These are phyloP conservation scores for Cornus kousa DNA, from an alignment of 148 eudicot genomes.

Conservation along the genomic window DNA sequence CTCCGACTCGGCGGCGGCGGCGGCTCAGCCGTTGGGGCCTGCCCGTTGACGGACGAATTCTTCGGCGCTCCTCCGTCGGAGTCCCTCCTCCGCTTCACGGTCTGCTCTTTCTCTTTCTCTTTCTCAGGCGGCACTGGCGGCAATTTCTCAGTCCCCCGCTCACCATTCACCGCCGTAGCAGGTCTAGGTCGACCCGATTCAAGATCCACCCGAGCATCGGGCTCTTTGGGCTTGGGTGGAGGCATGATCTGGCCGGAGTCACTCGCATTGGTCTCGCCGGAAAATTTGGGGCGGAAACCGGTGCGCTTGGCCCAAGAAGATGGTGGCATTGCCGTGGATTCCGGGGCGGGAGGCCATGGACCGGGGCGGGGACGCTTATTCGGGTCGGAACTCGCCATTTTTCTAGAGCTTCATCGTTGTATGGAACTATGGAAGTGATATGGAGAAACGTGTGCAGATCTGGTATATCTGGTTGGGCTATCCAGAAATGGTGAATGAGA, in stretches of 20 bases:
- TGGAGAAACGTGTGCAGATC: neutral
- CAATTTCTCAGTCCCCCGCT: constrained; percentile 17
- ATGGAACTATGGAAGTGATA: too few relatives aligned
- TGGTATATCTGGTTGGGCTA: constrained; percentile 2
- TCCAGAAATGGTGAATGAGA: neutral
- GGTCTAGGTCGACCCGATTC: constrained; percentile 57
- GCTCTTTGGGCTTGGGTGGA: constrained; percentile 30
- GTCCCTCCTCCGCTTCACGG: constrained; percentile 59
- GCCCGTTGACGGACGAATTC: constrained; percentile 30
- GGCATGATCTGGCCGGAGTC: constrained; percentile 54
- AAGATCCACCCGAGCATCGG: constrained; percentile 45
- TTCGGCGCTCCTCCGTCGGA: constrained; percentile 27
- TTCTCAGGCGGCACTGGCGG: constrained; percentile 17
- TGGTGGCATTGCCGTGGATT: constrained; percentile 61
- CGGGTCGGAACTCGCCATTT: constrained; percentile 76
- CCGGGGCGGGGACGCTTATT: constrained; percentile 60
- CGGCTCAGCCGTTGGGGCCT: constrained; percentile 11
- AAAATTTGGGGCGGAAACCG: constrained; percentile 82
- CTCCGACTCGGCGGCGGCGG: constrained; percentile 25
- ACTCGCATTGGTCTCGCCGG: constrained; percentile 72
- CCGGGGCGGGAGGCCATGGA: constrained; percentile 72
- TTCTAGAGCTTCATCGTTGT: neutral
- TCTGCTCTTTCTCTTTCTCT: constrained; percentile 36
- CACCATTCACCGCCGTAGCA: constrained; percentile 27
- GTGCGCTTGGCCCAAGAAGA: constrained; percentile 87